These are phyloP conservation scores for Erysiphe pulchra DNA, from an alignment of 2,329 filamentous ascomycete species.

Conservation along the genomic window DNA sequence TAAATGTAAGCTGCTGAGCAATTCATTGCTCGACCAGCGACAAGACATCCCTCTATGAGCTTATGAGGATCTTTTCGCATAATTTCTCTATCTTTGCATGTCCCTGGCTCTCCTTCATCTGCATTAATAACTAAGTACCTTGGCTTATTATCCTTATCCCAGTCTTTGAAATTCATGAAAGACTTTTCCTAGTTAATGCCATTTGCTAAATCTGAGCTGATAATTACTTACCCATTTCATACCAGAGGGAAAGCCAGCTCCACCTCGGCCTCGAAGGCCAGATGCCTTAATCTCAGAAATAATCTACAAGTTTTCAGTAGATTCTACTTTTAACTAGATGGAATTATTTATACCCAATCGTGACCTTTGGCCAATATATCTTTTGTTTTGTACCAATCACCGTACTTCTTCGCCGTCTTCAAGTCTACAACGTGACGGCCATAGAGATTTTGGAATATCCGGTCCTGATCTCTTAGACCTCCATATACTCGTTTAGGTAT, in stretches of 20 bases:
- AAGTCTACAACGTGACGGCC: conserved; percentile 75
- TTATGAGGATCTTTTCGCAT: conserved; percentile 99
- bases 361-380: conserved; percentile 93
- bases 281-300: conserved; percentile 95
- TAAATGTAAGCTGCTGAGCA: conserved; percentile 97
- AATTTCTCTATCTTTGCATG: conserved; percentile 98
- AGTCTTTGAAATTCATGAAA: conserved; percentile 99
- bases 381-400: conserved; percentile 99
- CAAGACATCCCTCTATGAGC: conserved; percentile 86
- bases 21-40: conserved; percentile 96
- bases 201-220: neutral
- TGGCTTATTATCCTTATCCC: conserved; percentile 93
- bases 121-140: conserved; percentile 95
- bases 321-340: neutral
- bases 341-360: conserved; percentile 39
- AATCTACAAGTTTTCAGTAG: conserved; percentile 27
- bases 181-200: conserved; percentile 29
- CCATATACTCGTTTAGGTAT: conserved; percentile 49
- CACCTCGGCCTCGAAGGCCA: conserved; percentile 80
- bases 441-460: conserved; percentile 98
- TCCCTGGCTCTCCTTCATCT: conserved; percentile 94
- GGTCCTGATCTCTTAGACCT: conserved; percentile 82
- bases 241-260: conserved; percentile 91
- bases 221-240: conserved; percentile 73
- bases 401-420: conserved; percentile 89